A percentile compares a stretch with the other conserved stretches of the same genome.
Conservation (phyloP, 139 green algal species). For the Coccomyxa sp. region DNA sequence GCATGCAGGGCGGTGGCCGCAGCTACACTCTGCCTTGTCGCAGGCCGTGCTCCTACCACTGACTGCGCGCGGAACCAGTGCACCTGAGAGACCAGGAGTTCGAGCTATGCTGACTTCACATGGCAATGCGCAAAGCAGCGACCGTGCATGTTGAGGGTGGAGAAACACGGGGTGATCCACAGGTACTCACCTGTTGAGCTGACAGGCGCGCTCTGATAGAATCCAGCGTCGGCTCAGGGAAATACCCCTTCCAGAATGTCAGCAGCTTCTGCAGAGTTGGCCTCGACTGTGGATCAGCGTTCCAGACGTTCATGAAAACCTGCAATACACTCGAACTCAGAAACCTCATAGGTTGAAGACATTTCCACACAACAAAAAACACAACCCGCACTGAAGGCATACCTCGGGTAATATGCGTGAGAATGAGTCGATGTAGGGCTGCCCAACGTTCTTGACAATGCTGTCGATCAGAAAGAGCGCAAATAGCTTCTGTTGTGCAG, state of each 20-base stretch:
- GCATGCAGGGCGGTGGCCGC: no score
- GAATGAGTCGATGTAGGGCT: slow-evolving; percentile 57
- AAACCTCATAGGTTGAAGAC: background rate
- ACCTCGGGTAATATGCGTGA: slow-evolving; percentile 34
- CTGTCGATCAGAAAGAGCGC: slow-evolving; percentile 75
- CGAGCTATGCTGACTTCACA: no score
- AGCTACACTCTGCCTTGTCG: no score
- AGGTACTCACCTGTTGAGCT: no score
- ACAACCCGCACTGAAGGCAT: background rate
- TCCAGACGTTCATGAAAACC: slow-evolving; percentile 48
- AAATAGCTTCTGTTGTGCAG: slow-evolving; percentile 53
- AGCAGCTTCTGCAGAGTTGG: slow-evolving; percentile 46
- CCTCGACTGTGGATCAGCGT: slow-evolving; percentile 22
- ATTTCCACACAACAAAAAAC: background rate
- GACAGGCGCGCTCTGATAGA: no score
- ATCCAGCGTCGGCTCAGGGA: background rate
- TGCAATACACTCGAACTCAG: slow-evolving; percentile 25
- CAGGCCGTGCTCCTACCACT: no score
- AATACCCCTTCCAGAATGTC: slow-evolving; percentile 14
- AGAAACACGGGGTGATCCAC: no score
- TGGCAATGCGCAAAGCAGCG: no score
- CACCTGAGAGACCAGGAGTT: no score
- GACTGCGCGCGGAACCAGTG: no score
- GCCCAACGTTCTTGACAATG: slow-evolving; percentile 70
- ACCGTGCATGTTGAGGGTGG: no score